Base-by-base conservation (phyloP, 345 rosid genomes). In the Murraya paniculata region DNA sequence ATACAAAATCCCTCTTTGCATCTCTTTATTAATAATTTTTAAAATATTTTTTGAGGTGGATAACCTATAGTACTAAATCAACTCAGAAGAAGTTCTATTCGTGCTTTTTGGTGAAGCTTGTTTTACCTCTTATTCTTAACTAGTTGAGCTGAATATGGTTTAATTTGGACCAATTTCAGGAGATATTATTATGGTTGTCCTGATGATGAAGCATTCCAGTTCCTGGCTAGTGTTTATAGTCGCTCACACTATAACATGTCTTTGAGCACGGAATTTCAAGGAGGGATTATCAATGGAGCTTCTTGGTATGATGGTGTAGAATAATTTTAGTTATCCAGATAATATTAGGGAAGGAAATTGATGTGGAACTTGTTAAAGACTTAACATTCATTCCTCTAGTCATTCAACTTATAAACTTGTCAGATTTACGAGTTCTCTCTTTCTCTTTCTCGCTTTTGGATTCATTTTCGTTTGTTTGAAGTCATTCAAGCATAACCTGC, bases 241-340 rank as follows among this genome's bases (percentile, higher is more conserved):
- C 89, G 62, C 68, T 94, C 89, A 77, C 99, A 94, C 85, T 82
- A 78, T 85, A 96, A 96, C 81, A 96, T 96, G 99, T 96, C 97
- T 74, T 77, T 88, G 83, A 94, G 98, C 88, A 88, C 81, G 75
- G 99, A 96, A 87, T 96, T 94, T 82, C 83, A 79, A 71, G 97
- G 88, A 77, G 99, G 99, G 73, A 92, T 96, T 78, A 96, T 96
- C 7, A 96, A 96, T 84, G 99, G 99, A 84, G 99, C 99, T 48
- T 73, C 79, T 68, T 96, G 99, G 98, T 95, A 89, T 81, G 82
- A 57, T 11, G 22, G 6, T 60, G 73, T 62, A 16, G 50, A 74
- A 4, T 35, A 68, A 14, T 41, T 45, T 45, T 64, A 69, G 5
- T 74, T n/a, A 5, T 64, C 55, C 35, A 53, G 73, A 61, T 79